Evolutionary conservation across 2,329 filamentous ascomycete species (phyloP).

Genomic region (Colletotrichum plurivorum): DNA sequence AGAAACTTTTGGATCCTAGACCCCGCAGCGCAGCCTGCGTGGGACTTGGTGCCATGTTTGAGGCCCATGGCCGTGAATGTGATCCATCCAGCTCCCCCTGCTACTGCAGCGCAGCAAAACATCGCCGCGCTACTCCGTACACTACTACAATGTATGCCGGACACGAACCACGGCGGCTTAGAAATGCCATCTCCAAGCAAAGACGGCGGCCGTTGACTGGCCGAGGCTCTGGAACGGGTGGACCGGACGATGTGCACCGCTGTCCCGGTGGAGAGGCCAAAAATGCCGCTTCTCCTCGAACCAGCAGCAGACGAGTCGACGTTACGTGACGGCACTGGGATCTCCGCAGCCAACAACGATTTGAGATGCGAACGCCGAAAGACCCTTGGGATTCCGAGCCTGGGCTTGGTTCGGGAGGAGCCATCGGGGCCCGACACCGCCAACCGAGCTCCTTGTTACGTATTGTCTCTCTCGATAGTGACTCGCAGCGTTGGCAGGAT

Average conservation of each 20-base stretch:
- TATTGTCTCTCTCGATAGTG: slow-evolving; percentile 23
- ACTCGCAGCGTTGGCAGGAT: background rate
- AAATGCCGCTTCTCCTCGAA: slow-evolving; percentile 34
- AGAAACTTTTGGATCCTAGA: slow-evolving; percentile 2
- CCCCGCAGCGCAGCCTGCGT: slow-evolving; percentile 32
- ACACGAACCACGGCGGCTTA: slow-evolving; percentile 19
- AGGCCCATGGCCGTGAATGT: background rate
- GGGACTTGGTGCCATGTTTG: slow-evolving; percentile 23
- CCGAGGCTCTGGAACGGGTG: slow-evolving; percentile 23
- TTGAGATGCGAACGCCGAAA: background rate
- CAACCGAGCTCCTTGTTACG: slow-evolving; percentile 12
- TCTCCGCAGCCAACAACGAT: slow-evolving; percentile 1
- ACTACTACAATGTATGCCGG: no score
- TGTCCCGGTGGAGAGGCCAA: slow-evolving; percentile 26
- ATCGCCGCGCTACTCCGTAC: background rate
- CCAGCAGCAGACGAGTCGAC: slow-evolving; percentile 22
- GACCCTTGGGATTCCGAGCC: background rate
- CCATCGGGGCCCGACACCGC: slow-evolving; percentile 8
- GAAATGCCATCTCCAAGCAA: slow-evolving; percentile 16
- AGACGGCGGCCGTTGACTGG: slow-evolving; percentile 24
- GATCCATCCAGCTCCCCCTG: slow-evolving; percentile 14
- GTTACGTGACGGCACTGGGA: background rate
- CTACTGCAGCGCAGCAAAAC: slow-evolving; percentile 9
- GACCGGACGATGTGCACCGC: slow-evolving; percentile 26
- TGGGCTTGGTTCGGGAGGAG: slow-evolving; percentile 2